Conservation (phyloP, 2,329 filamentous ascomycete genomes). For the Helicocarpus griseus region DNA sequence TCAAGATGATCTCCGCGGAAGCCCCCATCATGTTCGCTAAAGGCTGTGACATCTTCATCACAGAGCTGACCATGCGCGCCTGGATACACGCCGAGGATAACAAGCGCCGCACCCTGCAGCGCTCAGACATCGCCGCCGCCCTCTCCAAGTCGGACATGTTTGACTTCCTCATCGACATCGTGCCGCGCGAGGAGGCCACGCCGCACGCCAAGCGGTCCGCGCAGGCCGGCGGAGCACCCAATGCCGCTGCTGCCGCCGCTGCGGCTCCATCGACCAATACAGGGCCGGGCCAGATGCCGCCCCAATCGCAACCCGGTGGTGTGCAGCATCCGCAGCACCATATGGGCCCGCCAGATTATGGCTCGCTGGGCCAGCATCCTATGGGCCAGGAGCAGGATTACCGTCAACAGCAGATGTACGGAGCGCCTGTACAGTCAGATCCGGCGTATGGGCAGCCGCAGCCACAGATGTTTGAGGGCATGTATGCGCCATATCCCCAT, state of each 20-base stretch:
- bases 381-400: conserved; percentile 67
- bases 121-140: conserved; percentile 92
- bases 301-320: conserved; percentile 34
- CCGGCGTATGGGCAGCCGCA: conserved; percentile 70
- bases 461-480: conserved; percentile 68
- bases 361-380: conserved; percentile 52
- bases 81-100: conserved; percentile 99
- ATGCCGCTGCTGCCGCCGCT: conserved; percentile 5
- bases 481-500: conserved; percentile 67
- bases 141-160: conserved; percentile 99
- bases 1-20: conserved; percentile 99
- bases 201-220: conserved; percentile 69
- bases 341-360: conserved; percentile 44
- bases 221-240: conserved; percentile 14
- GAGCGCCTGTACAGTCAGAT: conserved; percentile 65
- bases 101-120: conserved; percentile 88
- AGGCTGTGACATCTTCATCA: conserved; percentile 98
- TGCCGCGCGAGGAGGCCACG: conserved; percentile 86
- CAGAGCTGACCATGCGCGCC: conserved; percentile 95
- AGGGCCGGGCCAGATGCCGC: conserved; percentile 21
- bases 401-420: conserved; percentile 72
- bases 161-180: conserved; percentile 97
- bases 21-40: conserved; percentile 97
- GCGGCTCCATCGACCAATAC: background rate
- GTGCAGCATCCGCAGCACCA: conserved; percentile 47